phyloP scores from a whole-genome alignment of 495 filamentous ascomycete species.

The Corynascus novoguineensis region DNA sequence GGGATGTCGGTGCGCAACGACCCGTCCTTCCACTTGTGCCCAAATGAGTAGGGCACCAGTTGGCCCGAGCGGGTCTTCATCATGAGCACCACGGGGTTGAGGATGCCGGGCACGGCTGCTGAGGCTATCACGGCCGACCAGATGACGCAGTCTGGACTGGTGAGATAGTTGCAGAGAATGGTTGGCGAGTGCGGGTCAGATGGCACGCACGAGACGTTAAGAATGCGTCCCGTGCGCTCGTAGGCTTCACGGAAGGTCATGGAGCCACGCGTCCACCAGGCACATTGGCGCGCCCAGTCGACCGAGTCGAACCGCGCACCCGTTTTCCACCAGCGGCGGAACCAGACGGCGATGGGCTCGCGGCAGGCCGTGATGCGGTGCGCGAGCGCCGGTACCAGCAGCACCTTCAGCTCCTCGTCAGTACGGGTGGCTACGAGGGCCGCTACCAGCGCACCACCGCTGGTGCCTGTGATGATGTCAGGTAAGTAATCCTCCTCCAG shows the following conservation, averaged over 20 bases:
- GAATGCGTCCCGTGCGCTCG: slow-evolving; percentile 83
- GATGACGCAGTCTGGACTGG: slow-evolving; percentile 91
- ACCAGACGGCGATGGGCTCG: slow-evolving; percentile 71
- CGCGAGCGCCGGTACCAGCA: slow-evolving; percentile 81
- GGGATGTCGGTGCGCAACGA: slow-evolving; percentile 91
- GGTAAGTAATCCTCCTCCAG: slow-evolving; percentile 82
- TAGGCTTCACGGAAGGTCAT: slow-evolving; percentile 95
- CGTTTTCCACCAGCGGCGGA: slow-evolving; percentile 79
- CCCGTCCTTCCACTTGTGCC: slow-evolving; percentile 98
- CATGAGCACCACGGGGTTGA: slow-evolving; percentile 96
- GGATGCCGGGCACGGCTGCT: slow-evolving; percentile 90
- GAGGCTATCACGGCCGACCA: slow-evolving; percentile 96
- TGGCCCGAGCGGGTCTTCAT: slow-evolving; percentile 75
- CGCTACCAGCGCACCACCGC: slow-evolving; percentile 87
- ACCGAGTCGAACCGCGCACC: slow-evolving; percentile 90
- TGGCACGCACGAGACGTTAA: slow-evolving; percentile 96
- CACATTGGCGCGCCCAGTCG: slow-evolving; percentile 79
- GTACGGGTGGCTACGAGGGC: slow-evolving; percentile 84
- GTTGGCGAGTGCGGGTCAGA: slow-evolving; percentile 91
- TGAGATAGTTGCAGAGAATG: slow-evolving; percentile 89
- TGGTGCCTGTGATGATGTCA: slow-evolving; percentile 92
- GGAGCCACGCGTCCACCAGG: slow-evolving; percentile 84
- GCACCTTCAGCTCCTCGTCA: slow-evolving; percentile 76
- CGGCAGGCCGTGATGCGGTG: slow-evolving; percentile 78
- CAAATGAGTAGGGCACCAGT: slow-evolving; percentile 79